phyloP scores from a whole-genome alignment of 2,329 filamentous ascomycete species.

The Penicillium sp. region DNA sequence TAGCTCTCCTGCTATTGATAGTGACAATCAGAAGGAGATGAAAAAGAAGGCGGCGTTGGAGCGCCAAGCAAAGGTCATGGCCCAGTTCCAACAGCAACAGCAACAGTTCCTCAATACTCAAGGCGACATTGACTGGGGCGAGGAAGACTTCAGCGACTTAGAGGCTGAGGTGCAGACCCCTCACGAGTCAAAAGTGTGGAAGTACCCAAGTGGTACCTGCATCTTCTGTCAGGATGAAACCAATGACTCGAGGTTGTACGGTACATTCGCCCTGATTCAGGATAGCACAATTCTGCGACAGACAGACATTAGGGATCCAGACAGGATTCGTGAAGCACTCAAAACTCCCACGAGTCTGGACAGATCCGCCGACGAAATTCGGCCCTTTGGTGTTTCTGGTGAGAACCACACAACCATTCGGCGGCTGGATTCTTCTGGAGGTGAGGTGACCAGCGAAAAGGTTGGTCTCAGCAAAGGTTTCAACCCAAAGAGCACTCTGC shows the following conservation, averaged over 20 bases:
- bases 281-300: constrained; percentile 82
- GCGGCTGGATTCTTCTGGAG: constrained; percentile 68
- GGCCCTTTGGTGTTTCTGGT: constrained; percentile 85
- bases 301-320: constrained; percentile 73
- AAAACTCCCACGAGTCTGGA: constrained; percentile 77
- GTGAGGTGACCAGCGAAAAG: constrained; percentile 65
- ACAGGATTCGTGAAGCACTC: constrained; percentile 77
- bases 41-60: constrained; percentile 90
- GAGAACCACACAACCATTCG: constrained; percentile 74
- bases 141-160: constrained; percentile 66
- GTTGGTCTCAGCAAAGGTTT: constrained; percentile 88
- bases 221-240: constrained; percentile 96
- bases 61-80: constrained; percentile 90
- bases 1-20: constrained; percentile 66
- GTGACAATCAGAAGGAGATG: constrained; percentile 57
- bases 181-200: constrained; percentile 70
- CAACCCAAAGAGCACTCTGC: constrained; percentile 57
- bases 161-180: constrained; percentile 47
- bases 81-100: constrained; percentile 95
- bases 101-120: constrained; percentile 90
- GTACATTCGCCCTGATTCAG: constrained; percentile 84
- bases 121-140: constrained; percentile 80
- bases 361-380: constrained; percentile 70
- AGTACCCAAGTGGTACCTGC: constrained; percentile 87
- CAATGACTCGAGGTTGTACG: constrained; percentile 80